Evolutionary conservation across 257 asterid species (phyloP).

Genomic region (Solanum corneliomulleri): DNA sequence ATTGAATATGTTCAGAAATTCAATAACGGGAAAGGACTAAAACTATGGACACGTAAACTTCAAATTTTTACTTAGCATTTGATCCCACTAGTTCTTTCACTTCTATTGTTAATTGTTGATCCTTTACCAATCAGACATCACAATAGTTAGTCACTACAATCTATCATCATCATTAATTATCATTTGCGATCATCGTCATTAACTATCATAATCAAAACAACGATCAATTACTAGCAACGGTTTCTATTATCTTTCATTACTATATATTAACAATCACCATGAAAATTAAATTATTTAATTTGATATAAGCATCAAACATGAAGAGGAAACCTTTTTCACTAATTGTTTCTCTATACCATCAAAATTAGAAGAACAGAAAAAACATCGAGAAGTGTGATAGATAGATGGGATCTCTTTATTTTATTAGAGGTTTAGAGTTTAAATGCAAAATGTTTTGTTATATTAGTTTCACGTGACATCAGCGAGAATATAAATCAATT

Average conservation of each 20-base stretch:
- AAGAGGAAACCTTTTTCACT: neutral
- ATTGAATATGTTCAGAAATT: neutral
- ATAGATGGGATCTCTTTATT: too few species aligned
- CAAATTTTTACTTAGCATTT: neutral
- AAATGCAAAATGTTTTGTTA: neutral
- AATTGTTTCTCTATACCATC: too few species aligned
- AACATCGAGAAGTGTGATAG: too few species aligned
- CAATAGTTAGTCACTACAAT: neutral
- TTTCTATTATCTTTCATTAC: neutral
- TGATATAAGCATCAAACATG: neutral
- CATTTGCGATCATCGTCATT: neutral
- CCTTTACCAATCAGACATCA: neutral
- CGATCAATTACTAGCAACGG: neutral
- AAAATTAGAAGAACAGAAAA: neutral
- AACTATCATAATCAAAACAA: neutral
- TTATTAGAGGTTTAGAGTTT: neutral
- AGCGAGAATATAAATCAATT: neutral
- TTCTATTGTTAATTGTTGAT: rapidly evolving
- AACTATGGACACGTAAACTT: neutral
- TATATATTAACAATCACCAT: neutral
- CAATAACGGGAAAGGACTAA: rapidly evolving
- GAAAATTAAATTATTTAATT: neutral
- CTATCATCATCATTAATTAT: neutral
- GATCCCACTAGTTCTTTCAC: neutral
- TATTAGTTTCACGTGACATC: rapidly evolving